Base-by-base conservation (phyloP, 2,329 filamentous ascomycete species). In the Leptodontidium sp. region DNA sequence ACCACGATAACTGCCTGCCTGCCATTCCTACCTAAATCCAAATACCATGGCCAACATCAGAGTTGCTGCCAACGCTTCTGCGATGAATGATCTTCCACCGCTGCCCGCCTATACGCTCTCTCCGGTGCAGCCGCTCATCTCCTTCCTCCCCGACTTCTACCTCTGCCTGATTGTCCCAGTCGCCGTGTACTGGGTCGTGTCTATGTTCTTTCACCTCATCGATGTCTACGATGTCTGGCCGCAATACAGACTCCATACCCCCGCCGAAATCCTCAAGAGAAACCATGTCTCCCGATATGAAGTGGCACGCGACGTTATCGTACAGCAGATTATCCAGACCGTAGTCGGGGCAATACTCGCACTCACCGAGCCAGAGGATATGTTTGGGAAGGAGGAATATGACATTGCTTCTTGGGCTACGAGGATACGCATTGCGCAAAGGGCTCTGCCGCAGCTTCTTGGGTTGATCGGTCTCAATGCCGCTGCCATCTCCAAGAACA, bases 201-300 rank as follows among this genome's bases (percentile, higher is more conserved):
- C 95, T 24, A 82, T 93, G 79, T 82, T 95, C 78, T 99, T 77
- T 67, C 95, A 98, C 84, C 78, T 90, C 74, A 90, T 98, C 77
- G 96, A 99, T 81, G 84, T 90, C 68, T 90, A 90, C 81, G 93
- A 98, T 80, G 83, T 95, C 47, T 97, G 95, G 79, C 91, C 94
- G 21, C 89, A 97, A 76, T 98, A 98, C 82, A 91, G 96, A 71
- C 86, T 99, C 52, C 96, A 99, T 82, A 98, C 96, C 0, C 96
- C 96, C 15, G 94, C 93, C 64, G 95, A 98, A 81, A 91, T 98
- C 71, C 11, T 88, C 93, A 72, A 90, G 91, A 79, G 95, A 97
- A 98, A 98, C 81, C 93, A 93, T 77, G 95, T 93, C 64, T 88
- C 92, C 58, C 89, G 93, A 71, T 93, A 88, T 82, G 91, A 98